Conservation (phyloP, 2,329 filamentous ascomycete species). For the Sporothrix phasma region DNA sequence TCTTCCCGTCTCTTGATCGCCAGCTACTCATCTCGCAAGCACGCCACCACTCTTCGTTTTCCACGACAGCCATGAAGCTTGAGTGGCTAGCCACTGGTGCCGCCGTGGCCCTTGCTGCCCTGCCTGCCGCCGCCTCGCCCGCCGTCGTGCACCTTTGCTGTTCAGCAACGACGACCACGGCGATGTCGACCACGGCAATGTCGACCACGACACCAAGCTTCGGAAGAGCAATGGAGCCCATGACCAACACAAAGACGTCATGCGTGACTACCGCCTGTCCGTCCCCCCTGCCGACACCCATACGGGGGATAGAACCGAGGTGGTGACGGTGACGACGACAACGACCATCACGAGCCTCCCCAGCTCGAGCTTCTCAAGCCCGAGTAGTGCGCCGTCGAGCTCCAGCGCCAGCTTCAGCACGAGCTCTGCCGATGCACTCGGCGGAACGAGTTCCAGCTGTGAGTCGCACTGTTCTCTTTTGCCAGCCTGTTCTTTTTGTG, state of each 20-base stretch:
- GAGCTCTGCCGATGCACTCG: neutral
- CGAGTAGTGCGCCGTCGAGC: neutral
- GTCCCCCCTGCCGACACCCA: neutral
- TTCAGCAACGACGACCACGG: neutral
- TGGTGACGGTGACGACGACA: slow-evolving; percentile 8
- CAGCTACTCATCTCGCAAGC: neutral
- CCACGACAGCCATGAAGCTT: slow-evolving; percentile 1
- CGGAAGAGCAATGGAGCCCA: neutral
- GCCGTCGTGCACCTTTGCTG: neutral
- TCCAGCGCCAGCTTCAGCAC: neutral
- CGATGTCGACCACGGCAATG: neutral
- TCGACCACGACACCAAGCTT: neutral
- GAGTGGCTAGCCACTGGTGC: neutral
- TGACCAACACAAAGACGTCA: neutral
- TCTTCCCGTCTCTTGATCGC: neutral
- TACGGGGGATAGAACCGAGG: neutral
- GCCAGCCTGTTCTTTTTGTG: too few species aligned
- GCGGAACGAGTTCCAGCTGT: neutral
- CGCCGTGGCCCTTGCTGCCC: neutral
- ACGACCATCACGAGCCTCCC: slow-evolving; percentile 1
- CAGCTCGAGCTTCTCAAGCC: neutral
- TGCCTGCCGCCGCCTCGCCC: neutral
- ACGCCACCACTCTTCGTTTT: neutral
- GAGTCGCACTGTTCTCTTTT: neutral
- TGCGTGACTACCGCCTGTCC: neutral